Percentiles rank a stretch among this genome's conserved stretches.
Evolutionary conservation across 345 rosid genomes (phyloP).

Genomic region (Anacardium occidentale): DNA sequence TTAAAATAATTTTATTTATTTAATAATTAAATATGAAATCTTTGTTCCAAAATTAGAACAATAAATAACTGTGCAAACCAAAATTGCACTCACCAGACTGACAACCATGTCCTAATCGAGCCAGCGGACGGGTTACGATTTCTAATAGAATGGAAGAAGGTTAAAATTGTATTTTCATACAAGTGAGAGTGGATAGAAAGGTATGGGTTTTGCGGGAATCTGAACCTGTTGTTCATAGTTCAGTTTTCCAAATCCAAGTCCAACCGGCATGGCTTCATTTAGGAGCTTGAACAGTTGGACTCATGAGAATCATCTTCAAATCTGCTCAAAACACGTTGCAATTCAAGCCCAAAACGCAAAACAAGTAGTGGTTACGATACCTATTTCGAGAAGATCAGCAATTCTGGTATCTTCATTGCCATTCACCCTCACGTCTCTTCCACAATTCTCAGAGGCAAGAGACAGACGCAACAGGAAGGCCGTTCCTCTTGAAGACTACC

Average conservation of each 20-base stretch:
- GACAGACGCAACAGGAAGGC: slow-evolving; percentile 77
- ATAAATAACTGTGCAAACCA: too few species aligned
- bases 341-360: slow-evolving; percentile 28
- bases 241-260: not conserved
- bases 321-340: slow-evolving; percentile 11
- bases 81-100: too few species aligned
- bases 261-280: slow-evolving; percentile 43
- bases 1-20: too few species aligned
- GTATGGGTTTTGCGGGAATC: slow-evolving; percentile 3
- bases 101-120: too few species aligned
- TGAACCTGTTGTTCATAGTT: slow-evolving; percentile 5
- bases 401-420: slow-evolving; percentile 51
- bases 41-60: too few species aligned
- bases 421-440: slow-evolving; percentile 38
- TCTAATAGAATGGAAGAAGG: not conserved
- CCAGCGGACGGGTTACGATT: too few species aligned
- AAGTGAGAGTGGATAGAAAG: slow-evolving; percentile 21
- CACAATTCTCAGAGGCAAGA: slow-evolving; percentile 58
- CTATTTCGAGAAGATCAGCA: slow-evolving; percentile 59
- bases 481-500: slow-evolving; percentile 69
- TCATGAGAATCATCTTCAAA: slow-evolving; percentile 25
- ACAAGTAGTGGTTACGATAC: slow-evolving; percentile 34
- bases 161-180: slow-evolving; percentile 23
- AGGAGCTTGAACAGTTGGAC: slow-evolving; percentile 32
- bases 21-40: too few species aligned